These are phyloP conservation scores for Evernia prunastri DNA, from an alignment of 495 filamentous ascomycete genomes.

Conservation along the genomic window DNA sequence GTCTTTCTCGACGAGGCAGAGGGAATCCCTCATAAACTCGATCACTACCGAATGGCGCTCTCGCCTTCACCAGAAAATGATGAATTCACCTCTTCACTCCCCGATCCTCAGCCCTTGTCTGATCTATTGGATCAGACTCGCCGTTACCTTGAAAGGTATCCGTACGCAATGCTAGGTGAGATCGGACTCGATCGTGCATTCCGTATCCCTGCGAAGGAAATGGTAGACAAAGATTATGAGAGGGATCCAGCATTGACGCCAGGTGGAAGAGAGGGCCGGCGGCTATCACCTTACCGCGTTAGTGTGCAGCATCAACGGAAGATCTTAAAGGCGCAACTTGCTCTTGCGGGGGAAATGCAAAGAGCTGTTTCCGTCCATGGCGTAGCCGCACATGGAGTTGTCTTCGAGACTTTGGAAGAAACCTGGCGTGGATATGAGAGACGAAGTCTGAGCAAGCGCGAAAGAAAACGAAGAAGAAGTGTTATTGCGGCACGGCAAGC, in stretches of 20 bases:
- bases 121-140: constrained; percentile 59
- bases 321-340: constrained; percentile 74
- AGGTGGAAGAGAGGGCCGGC: constrained; percentile 73
- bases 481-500: constrained; percentile 31
- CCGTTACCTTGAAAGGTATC: constrained; percentile 53
- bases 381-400: constrained; percentile 78
- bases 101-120: constrained; percentile 63
- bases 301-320: constrained; percentile 69
- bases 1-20: constrained; percentile 57
- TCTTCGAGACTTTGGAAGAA: constrained; percentile 67
- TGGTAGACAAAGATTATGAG: constrained; percentile 43
- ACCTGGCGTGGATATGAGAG: constrained; percentile 82
- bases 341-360: constrained; percentile 72
- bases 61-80: constrained; percentile 45
- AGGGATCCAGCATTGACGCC: constrained; percentile 59
- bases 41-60: constrained; percentile 69
- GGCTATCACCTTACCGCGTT: constrained; percentile 67
- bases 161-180: constrained; percentile 75
- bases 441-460: constrained; percentile 55
- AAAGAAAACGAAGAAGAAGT: constrained; percentile 43
- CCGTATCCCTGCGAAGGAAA: constrained; percentile 65
- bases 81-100: constrained; percentile 60
- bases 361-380: constrained; percentile 84
- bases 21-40: constrained; percentile 41
- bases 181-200: constrained; percentile 83